phyloP scores from a whole-genome alignment of 176 grass and related monocot species.

The Alopecurus myosuroides region DNA sequence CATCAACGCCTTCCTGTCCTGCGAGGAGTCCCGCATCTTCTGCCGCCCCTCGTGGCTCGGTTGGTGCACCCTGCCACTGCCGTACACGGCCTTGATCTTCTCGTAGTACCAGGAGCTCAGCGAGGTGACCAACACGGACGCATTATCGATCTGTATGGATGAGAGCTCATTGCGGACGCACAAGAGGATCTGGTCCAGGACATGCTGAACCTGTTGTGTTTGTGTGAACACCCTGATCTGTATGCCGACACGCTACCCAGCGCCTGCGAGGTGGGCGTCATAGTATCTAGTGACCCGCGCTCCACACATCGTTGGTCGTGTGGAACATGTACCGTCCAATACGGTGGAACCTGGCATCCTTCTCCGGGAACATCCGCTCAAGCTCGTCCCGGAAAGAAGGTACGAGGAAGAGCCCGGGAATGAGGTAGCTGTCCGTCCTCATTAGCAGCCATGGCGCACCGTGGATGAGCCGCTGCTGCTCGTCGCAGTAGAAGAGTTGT shows the following conservation, averaged over 20 bases:
- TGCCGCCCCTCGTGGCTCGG: too few relatives aligned
- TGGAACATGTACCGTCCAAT: constrained; percentile 63
- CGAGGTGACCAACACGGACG: constrained; percentile 29
- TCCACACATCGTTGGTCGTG: too few relatives aligned
- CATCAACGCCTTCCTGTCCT: constrained; percentile 37
- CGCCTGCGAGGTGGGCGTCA: constrained; percentile 27
- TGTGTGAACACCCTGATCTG: constrained; percentile 42
- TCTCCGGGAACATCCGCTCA: constrained; percentile 44
- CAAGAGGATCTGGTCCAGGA: too few relatives aligned
- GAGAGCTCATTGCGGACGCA: constrained; percentile 15
- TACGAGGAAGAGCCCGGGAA: constrained; percentile 56
- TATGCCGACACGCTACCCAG: constrained; percentile 31
- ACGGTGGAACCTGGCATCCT: constrained; percentile 44
- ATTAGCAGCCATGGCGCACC: constrained; percentile 44
- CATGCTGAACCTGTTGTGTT: not conserved
- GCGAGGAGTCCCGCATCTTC: not conserved
- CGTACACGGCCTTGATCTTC: constrained; percentile 8
- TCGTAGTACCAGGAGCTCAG: constrained; percentile 34
- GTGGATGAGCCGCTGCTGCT: constrained; percentile 40
- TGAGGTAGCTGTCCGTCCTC: constrained; percentile 47
- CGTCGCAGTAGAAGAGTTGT: constrained; percentile 75
- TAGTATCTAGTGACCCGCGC: too few relatives aligned
- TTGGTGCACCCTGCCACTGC: too few relatives aligned
- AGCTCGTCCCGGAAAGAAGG: constrained; percentile 31
- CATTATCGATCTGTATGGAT: not conserved